Evolutionary conservation across 768 basidiomycete species (phyloP), one percentile per base, ranked within the genome.

Genomic region (Lepiota brunneoincarnata): DNA sequence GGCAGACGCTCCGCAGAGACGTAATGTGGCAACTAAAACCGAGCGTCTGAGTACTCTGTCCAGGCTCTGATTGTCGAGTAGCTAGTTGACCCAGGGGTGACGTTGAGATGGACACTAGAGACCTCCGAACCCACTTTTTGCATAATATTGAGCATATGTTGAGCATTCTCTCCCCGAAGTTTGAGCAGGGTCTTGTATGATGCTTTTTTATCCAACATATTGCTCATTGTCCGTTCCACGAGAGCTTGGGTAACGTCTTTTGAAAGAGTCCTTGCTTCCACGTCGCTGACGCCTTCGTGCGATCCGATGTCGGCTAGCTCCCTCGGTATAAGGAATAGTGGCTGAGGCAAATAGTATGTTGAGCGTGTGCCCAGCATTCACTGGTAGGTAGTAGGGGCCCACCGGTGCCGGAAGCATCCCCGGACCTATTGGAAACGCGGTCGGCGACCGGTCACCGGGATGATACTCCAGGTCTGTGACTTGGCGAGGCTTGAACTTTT

Each of bases 1-100:
- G 4, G 60, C 61, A 6, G 69, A 66, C 49, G 54, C 58, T 24
- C 55, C 51, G 5, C 63, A 66, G 9, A 72, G 61, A 7, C 59
- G 59, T 15, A 54, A 35, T 2, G 18, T 21, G 0, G 45, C 45
- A 47, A 20, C 18, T 4, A 47, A 17, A 5, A 36, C 20, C 12
- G 15, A 34, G 18, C 14, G n/a, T 34, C n/a, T 47, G 31, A 47
- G 31, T 47, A 28, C 6, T 20, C 34, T 21, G 17, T n/a, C 31
- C 10, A 20, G 20, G 6, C n/a, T 14, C 15, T 34, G 45, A 11
- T 11, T 9, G 18, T 47, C 45, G 17, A 47, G 17, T 6, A 47
- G 11, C 45, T 47, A 12, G 4, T 24, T 10, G 12, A n/a, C 24
- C n/a, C 14, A 17, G 6, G 35, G 17, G 20, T 4, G 12, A 11